Conservation (phyloP, 495 filamentous ascomycete species). For the Penicillium longicatenatum region DNA sequence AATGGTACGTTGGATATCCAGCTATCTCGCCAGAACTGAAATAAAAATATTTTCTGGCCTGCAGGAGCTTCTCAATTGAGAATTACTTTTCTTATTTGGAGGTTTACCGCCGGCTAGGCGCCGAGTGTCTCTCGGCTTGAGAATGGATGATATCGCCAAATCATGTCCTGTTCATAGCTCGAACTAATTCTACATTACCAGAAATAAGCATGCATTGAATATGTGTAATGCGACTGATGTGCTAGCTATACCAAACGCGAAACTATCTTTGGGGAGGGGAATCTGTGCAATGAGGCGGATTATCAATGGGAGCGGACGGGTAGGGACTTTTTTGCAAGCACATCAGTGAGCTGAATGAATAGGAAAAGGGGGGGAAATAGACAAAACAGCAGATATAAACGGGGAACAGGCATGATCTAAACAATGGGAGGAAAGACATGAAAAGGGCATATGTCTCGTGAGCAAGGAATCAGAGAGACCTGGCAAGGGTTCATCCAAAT, state of each 20-base stretch:
- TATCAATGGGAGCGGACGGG: slow-evolving; percentile 16
- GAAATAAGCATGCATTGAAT: slow-evolving; percentile 4
- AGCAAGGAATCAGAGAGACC: slow-evolving; percentile 21
- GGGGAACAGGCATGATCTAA: slow-evolving; percentile 31
- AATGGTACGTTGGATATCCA: too few relatives aligned
- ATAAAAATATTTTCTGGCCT: too few relatives aligned
- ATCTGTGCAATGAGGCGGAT: slow-evolving; percentile 37
- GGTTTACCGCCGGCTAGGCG: too few relatives aligned
- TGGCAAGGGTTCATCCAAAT: slow-evolving; percentile 3
- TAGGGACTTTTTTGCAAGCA: slow-evolving; percentile 36
- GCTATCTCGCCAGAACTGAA: too few relatives aligned
- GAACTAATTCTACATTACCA: slow-evolving; percentile 2
- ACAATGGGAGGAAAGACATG: slow-evolving; percentile 30
- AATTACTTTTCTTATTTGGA: too few relatives aligned
- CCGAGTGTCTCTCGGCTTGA: background rate
- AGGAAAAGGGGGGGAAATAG: slow-evolving; percentile 7
- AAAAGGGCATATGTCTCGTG: slow-evolving; percentile 43
- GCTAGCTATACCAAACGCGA: slow-evolving; percentile 26
- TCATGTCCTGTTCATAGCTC: background rate
- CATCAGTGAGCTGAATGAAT: slow-evolving; percentile 28
- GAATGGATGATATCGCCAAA: background rate
- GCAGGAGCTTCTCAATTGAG: too few relatives aligned
- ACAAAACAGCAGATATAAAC: slow-evolving; percentile 23
- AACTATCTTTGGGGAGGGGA: slow-evolving; percentile 23
- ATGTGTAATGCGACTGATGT: slow-evolving; percentile 30